These are phyloP conservation scores for Coniochaeta pulveracea DNA, from an alignment of 2,329 filamentous ascomycete species.

Conservation along the genomic window DNA sequence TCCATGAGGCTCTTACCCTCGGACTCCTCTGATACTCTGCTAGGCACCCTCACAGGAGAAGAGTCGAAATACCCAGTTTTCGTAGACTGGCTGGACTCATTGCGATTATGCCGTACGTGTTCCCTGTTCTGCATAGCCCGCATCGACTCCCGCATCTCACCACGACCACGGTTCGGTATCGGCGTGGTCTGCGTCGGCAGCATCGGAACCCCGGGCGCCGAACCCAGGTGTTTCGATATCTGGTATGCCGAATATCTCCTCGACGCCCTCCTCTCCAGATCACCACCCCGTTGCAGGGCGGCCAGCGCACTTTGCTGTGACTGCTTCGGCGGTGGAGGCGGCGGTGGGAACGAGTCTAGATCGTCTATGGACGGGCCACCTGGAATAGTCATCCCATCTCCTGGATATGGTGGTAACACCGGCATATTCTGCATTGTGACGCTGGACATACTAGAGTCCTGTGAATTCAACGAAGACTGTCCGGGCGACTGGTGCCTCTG, in stretches of 20 bases:
- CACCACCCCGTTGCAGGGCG: conserved; percentile 81
- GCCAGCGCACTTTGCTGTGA: conserved; percentile 84
- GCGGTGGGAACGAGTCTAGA: conserved; percentile 58
- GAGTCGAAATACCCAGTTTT: conserved; percentile 31
- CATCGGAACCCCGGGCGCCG: conserved; percentile 72
- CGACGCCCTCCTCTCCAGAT: conserved; percentile 85
- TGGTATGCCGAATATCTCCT: conserved; percentile 93
- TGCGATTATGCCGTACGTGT: conserved; percentile 35
- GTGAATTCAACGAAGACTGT: conserved; percentile 33
- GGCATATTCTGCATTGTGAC: conserved; percentile 66
- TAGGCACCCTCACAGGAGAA: conserved; percentile 49
- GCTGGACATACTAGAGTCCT: conserved; percentile 61
- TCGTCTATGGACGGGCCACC: conserved; percentile 29
- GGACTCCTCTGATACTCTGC: conserved; percentile 53
- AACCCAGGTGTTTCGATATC: conserved; percentile 85
- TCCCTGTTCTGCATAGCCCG: conserved; percentile 50
- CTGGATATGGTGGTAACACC: conserved; percentile 60
- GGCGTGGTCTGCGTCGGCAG: conserved; percentile 75
- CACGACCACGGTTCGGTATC: conserved; percentile 71
- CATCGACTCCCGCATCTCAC: conserved; percentile 74
- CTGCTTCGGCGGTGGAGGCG: conserved; percentile 68
- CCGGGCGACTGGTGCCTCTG: conserved; percentile 39
- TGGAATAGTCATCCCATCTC: conserved; percentile 42
- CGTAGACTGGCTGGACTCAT: conserved; percentile 33
- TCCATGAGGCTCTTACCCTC: conserved; percentile 11